Evolutionary conservation across 148 eudicot species (phyloP).

Genomic region (Chenopodium berlandieri): DNA sequence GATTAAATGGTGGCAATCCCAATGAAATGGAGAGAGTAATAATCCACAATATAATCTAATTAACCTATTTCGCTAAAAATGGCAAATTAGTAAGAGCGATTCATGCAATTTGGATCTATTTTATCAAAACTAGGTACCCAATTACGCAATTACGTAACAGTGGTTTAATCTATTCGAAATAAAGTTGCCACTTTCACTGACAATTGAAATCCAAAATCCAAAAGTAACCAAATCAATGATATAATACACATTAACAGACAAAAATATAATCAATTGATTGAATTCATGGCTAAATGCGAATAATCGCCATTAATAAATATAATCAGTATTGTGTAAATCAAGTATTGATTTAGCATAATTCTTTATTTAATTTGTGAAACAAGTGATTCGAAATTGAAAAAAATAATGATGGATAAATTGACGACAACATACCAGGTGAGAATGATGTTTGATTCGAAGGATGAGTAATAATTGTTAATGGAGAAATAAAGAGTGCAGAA

Average conservation of each 20-base stretch:
- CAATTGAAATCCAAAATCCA: not conserved
- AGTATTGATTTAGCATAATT: too few relatives aligned
- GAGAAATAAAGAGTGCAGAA: not conserved
- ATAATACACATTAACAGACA: not conserved
- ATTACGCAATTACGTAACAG: too few relatives aligned
- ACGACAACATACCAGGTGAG: constrained; percentile 20
- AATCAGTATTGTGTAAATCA: not conserved
- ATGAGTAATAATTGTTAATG: not conserved
- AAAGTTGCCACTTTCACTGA: not conserved
- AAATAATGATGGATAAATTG: not conserved
- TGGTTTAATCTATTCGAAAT: not conserved
- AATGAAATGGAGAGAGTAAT: too few relatives aligned
- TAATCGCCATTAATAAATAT: not conserved
- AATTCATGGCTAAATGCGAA: too few relatives aligned
- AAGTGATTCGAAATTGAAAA: too few relatives aligned
- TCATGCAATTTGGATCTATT: too few relatives aligned
- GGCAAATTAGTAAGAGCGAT: too few relatives aligned
- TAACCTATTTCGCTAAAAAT: too few relatives aligned
- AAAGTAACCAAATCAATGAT: not conserved
- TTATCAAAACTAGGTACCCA: too few relatives aligned
- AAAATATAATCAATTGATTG: not conserved
- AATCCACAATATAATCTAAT: too few relatives aligned
- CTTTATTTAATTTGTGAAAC: not conserved
- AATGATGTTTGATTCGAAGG: not conserved
- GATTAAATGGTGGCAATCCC: too few relatives aligned